phyloP scores from a whole-genome alignment of 176 grass and related monocot genomes.

The Ensete ventricosum region DNA sequence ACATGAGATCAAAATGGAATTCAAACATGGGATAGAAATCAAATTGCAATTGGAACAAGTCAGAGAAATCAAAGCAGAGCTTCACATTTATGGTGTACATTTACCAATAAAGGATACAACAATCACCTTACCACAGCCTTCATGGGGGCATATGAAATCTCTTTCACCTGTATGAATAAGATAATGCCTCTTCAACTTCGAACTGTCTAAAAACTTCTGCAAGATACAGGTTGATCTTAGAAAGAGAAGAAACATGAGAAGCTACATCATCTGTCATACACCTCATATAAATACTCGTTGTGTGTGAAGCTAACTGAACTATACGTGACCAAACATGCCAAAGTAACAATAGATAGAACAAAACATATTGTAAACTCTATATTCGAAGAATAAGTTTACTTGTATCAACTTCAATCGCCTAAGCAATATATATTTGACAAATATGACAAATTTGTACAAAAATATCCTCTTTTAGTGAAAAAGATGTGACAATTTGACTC shows the following conservation, averaged over 20 bases:
- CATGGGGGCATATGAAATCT: slow-evolving; percentile 74
- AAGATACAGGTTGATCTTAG: slow-evolving; percentile 15
- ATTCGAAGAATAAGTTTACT: background rate
- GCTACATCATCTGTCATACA: background rate
- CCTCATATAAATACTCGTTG: background rate
- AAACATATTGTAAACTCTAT: too few relatives aligned
- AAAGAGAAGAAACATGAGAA: background rate
- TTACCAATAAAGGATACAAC: slow-evolving; percentile 2
- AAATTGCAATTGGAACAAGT: too few relatives aligned
- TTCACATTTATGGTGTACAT: background rate
- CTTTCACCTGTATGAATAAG: slow-evolving; percentile 96
- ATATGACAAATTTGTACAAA: too few relatives aligned
- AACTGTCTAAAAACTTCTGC: slow-evolving; percentile 97
- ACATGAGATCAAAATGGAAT: too few relatives aligned
- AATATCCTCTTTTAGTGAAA: too few relatives aligned
- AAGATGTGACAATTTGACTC: background rate
- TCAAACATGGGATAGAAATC: too few relatives aligned
- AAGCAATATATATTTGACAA: background rate
- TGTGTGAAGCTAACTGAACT: background rate
- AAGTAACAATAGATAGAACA: background rate
- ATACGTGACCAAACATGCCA: background rate
- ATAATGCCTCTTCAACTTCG: slow-evolving; percentile 93
- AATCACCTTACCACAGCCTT: slow-evolving; percentile 92
- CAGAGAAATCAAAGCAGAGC: too few relatives aligned
- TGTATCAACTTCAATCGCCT: background rate